These are phyloP conservation scores for Alloascoidea hylecoeti DNA, from an alignment of 805 yeast species.

Conservation along the genomic window DNA sequence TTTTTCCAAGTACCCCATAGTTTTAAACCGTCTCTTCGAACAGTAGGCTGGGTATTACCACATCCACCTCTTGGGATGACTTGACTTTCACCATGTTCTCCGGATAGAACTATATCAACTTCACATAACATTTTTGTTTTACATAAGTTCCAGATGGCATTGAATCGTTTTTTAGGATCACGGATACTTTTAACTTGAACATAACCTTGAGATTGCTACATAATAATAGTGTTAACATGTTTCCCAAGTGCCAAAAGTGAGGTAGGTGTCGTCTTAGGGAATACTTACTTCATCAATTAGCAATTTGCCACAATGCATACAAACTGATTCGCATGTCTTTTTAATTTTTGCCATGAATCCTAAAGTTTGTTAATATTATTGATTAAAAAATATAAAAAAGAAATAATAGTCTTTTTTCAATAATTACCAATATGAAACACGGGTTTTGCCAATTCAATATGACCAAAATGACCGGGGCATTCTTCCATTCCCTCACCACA, in stretches of 20 bases:
- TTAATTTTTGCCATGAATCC: conserved; percentile 79
- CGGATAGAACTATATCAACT: conserved; percentile 54
- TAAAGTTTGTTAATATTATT: conserved; percentile 1
- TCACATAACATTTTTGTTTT: conserved; percentile 93
- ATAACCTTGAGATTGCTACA: conserved; percentile 47
- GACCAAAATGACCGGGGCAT: conserved; percentile 99
- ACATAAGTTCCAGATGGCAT: conserved; percentile 91
- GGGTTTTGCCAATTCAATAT: conserved; percentile 94
- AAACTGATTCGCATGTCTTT: conserved; percentile 89
- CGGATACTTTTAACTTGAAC: conserved; percentile 79
- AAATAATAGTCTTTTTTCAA: not conserved
- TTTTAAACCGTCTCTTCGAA: conserved; percentile 91
- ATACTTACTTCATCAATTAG: conserved; percentile 60
- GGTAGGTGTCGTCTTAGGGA: not conserved
- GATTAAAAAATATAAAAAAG: conserved; percentile 2
- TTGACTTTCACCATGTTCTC: conserved; percentile 38
- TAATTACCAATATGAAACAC: conserved; percentile 82
- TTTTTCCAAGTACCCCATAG: conserved; percentile 98
- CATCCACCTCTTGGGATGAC: conserved; percentile 83
- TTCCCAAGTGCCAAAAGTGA: too few species aligned
- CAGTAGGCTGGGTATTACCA: conserved; percentile 92
- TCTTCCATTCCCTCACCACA: conserved; percentile 99
- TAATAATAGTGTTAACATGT: conserved; percentile 2
- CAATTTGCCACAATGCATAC: conserved; percentile 97
- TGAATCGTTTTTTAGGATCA: conserved; percentile 92